Conservation (phyloP, 2,329 filamentous ascomycete genomes). For the Epichloe coenophiala region DNA sequence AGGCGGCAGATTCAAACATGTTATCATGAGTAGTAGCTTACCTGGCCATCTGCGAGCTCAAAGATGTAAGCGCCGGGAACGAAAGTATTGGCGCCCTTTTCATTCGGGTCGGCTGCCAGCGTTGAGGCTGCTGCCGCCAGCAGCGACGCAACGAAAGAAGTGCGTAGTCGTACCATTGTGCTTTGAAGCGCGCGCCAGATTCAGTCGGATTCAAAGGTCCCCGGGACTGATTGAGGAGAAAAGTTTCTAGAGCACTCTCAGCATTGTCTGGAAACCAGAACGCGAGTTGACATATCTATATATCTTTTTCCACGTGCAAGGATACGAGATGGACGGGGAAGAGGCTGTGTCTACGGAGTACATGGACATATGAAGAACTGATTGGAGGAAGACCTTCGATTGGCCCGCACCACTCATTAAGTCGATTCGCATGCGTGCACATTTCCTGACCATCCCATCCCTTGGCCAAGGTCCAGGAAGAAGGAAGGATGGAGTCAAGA, state of each 20-base stretch:
- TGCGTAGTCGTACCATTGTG: slow-evolving; percentile 7
- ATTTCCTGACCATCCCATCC: too few species aligned
- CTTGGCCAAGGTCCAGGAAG: too few species aligned
- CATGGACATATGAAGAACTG: too few species aligned
- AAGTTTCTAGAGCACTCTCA: not conserved
- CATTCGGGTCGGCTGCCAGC: slow-evolving; percentile 1
- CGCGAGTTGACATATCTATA: not conserved
- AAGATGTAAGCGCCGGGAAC: slow-evolving; percentile 12
- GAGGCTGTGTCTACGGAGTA: too few species aligned
- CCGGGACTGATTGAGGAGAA: not conserved
- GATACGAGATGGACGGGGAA: not conserved
- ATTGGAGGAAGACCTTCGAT: too few species aligned
- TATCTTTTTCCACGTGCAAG: not conserved
- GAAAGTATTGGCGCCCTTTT: not conserved
- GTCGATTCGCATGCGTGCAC: too few species aligned
- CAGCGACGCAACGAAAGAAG: slow-evolving; percentile 8
- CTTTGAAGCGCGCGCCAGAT: not conserved
- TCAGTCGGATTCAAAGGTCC: not conserved
- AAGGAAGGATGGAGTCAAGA: too few species aligned
- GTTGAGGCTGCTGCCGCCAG: slow-evolving; percentile 7
- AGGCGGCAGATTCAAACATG: too few species aligned
- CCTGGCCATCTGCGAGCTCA: slow-evolving; percentile 9
- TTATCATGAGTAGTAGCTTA: slow-evolving; percentile 4
- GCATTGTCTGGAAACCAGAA: not conserved
- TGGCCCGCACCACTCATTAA: too few species aligned